These are phyloP conservation scores for Agrocybe chaxingu DNA, from an alignment of 768 basidiomycete species.

Conservation along the genomic window DNA sequence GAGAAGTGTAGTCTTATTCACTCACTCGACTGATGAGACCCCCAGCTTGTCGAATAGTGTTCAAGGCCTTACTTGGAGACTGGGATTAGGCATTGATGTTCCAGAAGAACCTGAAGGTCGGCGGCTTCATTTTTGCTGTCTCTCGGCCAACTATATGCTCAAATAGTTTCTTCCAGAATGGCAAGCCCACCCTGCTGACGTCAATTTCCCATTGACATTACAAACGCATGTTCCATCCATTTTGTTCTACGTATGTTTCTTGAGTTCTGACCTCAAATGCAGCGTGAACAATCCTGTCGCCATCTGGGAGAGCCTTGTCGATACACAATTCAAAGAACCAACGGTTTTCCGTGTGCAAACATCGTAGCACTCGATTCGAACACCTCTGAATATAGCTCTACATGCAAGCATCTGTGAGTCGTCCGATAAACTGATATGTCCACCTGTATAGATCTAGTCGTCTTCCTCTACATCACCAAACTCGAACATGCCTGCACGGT, in stretches of 20 bases:
- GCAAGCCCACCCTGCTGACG: slow-evolving; percentile 53
- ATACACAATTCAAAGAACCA: slow-evolving; percentile 8
- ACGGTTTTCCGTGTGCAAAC: slow-evolving; percentile 6
- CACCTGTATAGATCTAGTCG: slow-evolving; percentile 33
- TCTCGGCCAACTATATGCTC: background rate
- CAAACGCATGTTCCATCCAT: slow-evolving; percentile 37
- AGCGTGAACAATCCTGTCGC: slow-evolving; percentile 56
- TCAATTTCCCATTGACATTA: slow-evolving; percentile 47
- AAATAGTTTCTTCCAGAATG: slow-evolving; percentile 37
- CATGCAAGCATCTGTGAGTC: background rate
- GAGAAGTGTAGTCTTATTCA: background rate
- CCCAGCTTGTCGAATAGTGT: slow-evolving; percentile 48
- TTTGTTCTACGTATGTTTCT: background rate
- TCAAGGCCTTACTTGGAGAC: slow-evolving; percentile 63
- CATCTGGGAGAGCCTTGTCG: slow-evolving; percentile 49
- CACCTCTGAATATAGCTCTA: background rate
- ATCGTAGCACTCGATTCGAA: background rate
- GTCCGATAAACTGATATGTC: background rate
- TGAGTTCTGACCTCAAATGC: slow-evolving; percentile 16
- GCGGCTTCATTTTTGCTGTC: slow-evolving; percentile 2
- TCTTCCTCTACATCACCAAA: slow-evolving; percentile 91
- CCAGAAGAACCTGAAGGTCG: slow-evolving; percentile 53
- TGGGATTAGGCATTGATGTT: slow-evolving; percentile 56
- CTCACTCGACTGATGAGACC: background rate
- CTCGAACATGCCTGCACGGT: slow-evolving; percentile 83